phyloP scores from a whole-genome alignment of 208 protist species.

The Lotmaria passim region DNA sequence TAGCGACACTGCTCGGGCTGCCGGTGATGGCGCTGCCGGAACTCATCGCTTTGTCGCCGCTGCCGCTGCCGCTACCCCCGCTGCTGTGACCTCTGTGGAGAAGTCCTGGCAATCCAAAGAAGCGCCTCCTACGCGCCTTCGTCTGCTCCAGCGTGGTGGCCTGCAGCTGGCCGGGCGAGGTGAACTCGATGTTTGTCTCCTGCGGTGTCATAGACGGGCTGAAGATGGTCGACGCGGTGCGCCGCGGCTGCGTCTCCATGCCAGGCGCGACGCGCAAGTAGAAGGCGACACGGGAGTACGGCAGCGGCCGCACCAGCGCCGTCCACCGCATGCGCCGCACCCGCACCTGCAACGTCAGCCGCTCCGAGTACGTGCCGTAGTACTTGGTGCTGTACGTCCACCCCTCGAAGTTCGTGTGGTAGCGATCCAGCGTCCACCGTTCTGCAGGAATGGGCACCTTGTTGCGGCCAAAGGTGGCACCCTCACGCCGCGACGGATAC shows the following conservation, averaged over 20 bases:
- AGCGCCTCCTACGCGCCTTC: slow-evolving; percentile 15
- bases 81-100: slow-evolving; percentile 28
- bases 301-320: slow-evolving; percentile 51
- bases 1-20: neutral
- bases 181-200: slow-evolving; percentile 36
- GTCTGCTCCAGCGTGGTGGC: slow-evolving; percentile 38
- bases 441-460: slow-evolving; percentile 23
- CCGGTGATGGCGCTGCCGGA: neutral
- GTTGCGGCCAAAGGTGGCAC: slow-evolving; percentile 40
- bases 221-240: slow-evolving; percentile 4
- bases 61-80: neutral
- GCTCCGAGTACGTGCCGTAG: slow-evolving; percentile 66
- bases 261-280: slow-evolving; percentile 52
- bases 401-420: slow-evolving; percentile 72
- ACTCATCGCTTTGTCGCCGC: neutral
- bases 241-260: slow-evolving; percentile 44
- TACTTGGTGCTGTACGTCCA: slow-evolving; percentile 83
- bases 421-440: slow-evolving; percentile 69
- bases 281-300: slow-evolving; percentile 51
- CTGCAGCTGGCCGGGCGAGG: slow-evolving; percentile 35
- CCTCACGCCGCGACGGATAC: slow-evolving; percentile 64
- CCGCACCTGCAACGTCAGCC: slow-evolving; percentile 37
- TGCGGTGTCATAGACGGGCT: slow-evolving; percentile 12
- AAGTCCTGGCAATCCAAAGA: slow-evolving; percentile 1
- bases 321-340: slow-evolving; percentile 81